Evolutionary conservation across 2,329 filamentous ascomycete species (phyloP).

Genomic region (Fusarium scirpi): DNA sequence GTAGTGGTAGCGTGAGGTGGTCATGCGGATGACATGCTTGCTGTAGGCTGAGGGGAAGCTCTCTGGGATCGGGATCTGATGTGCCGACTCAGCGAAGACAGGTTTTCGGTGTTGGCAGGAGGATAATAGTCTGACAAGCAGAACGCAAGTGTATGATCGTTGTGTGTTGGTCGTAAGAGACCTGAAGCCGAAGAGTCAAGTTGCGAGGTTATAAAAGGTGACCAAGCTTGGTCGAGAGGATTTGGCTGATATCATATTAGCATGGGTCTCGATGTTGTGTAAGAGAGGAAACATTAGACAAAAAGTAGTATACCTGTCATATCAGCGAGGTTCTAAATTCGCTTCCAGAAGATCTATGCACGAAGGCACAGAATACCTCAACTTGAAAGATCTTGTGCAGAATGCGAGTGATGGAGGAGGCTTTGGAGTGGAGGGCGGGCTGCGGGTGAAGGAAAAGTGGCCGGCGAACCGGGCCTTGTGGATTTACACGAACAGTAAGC

Average conservation of each 20-base stretch:
- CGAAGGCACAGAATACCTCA: not conserved
- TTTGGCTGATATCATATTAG: slow-evolving; percentile 33
- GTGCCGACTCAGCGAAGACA: slow-evolving; percentile 7
- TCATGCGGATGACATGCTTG: slow-evolving; percentile 27
- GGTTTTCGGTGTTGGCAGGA: not conserved
- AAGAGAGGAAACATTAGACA: not conserved
- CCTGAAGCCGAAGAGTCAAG: slow-evolving; percentile 10
- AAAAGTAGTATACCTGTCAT: not conserved
- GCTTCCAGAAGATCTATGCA: too few species aligned
- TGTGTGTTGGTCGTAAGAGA: not conserved
- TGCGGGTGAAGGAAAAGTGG: slow-evolving; percentile 41
- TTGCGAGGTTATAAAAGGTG: slow-evolving; percentile 16
- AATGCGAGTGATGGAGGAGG: slow-evolving; percentile 40
- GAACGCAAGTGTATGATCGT: not conserved
- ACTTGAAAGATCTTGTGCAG: slow-evolving; percentile 12
- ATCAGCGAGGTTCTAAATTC: too few species aligned
- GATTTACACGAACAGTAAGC: slow-evolving; percentile 36
- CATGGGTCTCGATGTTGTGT: not conserved
- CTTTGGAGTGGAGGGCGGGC: slow-evolving; percentile 30
- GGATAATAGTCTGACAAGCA: not conserved
- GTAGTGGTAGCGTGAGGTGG: slow-evolving; percentile 12
- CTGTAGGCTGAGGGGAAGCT: slow-evolving; percentile 37
- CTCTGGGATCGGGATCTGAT: slow-evolving; percentile 13
- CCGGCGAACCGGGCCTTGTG: slow-evolving; percentile 42
- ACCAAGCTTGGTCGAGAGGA: slow-evolving; percentile 36